Percentiles rank a stretch among this genome's conserved stretches.
These are phyloP conservation scores for Cyclostephanos tholiformis DNA, from an alignment of 108 stramenopile genomes.

Conservation along the genomic window DNA sequence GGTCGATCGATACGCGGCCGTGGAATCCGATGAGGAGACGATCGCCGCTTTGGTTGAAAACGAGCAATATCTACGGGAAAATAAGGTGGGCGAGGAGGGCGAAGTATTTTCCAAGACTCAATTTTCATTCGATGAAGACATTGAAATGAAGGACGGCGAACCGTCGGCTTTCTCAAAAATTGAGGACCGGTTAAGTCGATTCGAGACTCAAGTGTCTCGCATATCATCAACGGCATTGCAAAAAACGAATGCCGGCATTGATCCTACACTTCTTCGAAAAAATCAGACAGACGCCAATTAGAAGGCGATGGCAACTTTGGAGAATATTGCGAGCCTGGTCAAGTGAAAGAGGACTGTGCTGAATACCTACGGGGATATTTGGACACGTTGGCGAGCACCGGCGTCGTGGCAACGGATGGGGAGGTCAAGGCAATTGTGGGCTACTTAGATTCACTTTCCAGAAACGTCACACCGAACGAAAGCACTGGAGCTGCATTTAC, in stretches of 20 bases:
- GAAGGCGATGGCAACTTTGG: constrained; percentile 10
- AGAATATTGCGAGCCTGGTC: constrained; percentile 44
- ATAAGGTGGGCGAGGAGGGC: neutral
- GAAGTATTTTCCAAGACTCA: neutral
- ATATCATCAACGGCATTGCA: neutral
- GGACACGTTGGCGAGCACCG: constrained; percentile 28
- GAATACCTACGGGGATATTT: constrained; percentile 43
- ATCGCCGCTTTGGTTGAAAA: neutral
- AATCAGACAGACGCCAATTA: neutral
- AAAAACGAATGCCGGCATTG: neutral
- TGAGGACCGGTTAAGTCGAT: constrained; percentile 3
- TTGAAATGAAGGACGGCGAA: neutral
- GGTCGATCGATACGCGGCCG: neutral
- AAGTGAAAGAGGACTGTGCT: constrained; percentile 35
- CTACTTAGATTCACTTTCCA: constrained; percentile 49
- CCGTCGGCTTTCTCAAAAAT: constrained; percentile 1
- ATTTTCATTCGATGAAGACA: neutral
- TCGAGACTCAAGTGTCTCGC: constrained; percentile 4
- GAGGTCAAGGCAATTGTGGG: constrained; percentile 43
- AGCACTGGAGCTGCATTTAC: constrained; percentile 47
- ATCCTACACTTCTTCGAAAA: neutral
- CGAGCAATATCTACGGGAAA: neutral
- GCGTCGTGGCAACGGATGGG: constrained; percentile 30
- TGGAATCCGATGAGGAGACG: neutral
- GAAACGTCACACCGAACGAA: neutral